Evolutionary conservation across 331 rosid genomes (phyloP).

Genomic region (Spiraea crenata): DNA sequence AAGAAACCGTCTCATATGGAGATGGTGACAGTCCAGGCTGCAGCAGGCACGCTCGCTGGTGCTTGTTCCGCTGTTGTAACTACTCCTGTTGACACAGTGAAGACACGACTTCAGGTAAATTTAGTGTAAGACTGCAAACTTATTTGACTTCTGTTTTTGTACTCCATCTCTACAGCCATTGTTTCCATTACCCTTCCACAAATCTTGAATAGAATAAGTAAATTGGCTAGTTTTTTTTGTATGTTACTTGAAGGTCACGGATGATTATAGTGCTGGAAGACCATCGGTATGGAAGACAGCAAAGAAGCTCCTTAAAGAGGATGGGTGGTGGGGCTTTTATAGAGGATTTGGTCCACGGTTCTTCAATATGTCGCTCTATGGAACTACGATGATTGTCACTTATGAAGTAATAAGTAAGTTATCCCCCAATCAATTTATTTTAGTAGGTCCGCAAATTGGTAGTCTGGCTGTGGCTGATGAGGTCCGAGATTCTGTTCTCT

Average conservation of each 20-base stretch:
- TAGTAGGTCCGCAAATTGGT: background rate
- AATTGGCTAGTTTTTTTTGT: conserved; percentile 8
- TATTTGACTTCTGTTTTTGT: background rate
- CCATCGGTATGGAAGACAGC: conserved; percentile 77
- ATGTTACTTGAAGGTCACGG: conserved; percentile 56
- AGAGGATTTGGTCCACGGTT: conserved; percentile 88
- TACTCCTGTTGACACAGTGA: conserved; percentile 80
- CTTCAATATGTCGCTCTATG: conserved; percentile 80
- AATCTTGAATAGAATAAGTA: conserved; percentile 6
- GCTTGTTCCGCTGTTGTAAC: conserved; percentile 81
- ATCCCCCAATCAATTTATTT: background rate
- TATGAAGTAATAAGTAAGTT: conserved; percentile 84
- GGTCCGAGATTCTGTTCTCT: background rate
- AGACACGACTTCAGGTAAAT: conserved; percentile 81
- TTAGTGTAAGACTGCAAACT: background rate
- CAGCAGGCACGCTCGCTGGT: conserved; percentile 84
- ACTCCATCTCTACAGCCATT: background rate
- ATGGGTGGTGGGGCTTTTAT: conserved; percentile 94
- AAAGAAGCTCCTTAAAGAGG: conserved; percentile 59
- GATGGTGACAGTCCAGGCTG: conserved; percentile 77
- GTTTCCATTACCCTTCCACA: background rate
- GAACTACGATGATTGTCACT: conserved; percentile 88
- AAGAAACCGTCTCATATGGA: conserved; percentile 71
- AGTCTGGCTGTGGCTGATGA: conserved; percentile 1
- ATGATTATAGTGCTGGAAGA: conserved; percentile 67